A percentile compares a stretch with the other conserved stretches of the same genome.
phyloP scores from a whole-genome alignment of 1,284 basidiomycete genomes.

The Sporisorium exsertum region DNA sequence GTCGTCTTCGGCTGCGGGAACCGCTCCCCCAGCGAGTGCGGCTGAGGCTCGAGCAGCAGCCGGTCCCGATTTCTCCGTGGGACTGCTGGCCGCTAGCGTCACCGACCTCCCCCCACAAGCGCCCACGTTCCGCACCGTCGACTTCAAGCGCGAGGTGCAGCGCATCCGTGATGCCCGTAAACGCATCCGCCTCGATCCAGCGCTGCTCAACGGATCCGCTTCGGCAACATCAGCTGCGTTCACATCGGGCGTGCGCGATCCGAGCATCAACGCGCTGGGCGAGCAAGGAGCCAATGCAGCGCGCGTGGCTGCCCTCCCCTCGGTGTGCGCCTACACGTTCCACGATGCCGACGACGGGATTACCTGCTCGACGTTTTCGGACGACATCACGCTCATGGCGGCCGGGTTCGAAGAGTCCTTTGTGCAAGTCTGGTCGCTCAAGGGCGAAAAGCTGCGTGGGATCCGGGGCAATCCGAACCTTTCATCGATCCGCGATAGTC shows the following conservation, averaged over 20 bases:
- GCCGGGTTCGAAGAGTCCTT: slow-evolving; percentile 96
- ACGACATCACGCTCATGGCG: slow-evolving; percentile 92
- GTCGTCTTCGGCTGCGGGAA: slow-evolving; percentile 16
- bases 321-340: slow-evolving; percentile 67
- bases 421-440: slow-evolving; percentile 92
- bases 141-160: slow-evolving; percentile 91
- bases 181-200: slow-evolving; percentile 61
- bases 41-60: neutral
- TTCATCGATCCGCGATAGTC: slow-evolving; percentile 76
- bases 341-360: slow-evolving; percentile 71
- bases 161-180: slow-evolving; percentile 82
- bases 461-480: slow-evolving; percentile 80
- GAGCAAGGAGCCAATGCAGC: slow-evolving; percentile 57
- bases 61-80: slow-evolving; percentile 41
- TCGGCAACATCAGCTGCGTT: slow-evolving; percentile 20
- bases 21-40: slow-evolving; percentile 13
- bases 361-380: slow-evolving; percentile 88
- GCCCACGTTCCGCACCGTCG: slow-evolving; percentile 83
- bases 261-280: slow-evolving; percentile 48
- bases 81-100: slow-evolving; percentile 74
- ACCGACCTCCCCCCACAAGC: slow-evolving; percentile 81
- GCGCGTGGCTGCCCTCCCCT: slow-evolving; percentile 62
- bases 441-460: slow-evolving; percentile 86
- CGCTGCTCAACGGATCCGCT: slow-evolving; percentile 20
- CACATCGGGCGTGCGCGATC: slow-evolving; percentile 52